A percentile compares a stretch with the other conserved stretches of the same genome.
phyloP scores from a whole-genome alignment of 176 grass and related monocot genomes.

The Dactylis glomerata region DNA sequence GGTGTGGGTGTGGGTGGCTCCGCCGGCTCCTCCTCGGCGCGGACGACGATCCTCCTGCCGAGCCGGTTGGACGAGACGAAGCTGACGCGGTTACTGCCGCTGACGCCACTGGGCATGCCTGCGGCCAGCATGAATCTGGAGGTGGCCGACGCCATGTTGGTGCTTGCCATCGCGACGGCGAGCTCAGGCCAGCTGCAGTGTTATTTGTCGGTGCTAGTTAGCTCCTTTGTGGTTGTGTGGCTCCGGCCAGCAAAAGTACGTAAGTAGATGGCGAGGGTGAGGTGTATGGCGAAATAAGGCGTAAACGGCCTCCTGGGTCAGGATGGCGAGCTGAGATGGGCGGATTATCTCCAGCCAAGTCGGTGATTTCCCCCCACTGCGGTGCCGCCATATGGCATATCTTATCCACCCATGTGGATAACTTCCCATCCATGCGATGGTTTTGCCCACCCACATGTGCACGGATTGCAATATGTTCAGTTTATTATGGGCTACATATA shows the following conservation, averaged over 20 bases:
- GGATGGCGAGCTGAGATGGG: constrained; percentile 12
- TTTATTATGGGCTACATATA: too few species aligned
- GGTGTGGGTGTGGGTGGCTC: constrained; percentile 26
- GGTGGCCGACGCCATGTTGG: constrained; percentile 76
- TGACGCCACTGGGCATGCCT: background rate
- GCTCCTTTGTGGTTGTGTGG: constrained; percentile 22
- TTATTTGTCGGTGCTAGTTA: background rate
- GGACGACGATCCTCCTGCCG: constrained; percentile 51
- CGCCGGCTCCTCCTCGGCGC: constrained; percentile 50
- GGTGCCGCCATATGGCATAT: constrained; percentile 44
- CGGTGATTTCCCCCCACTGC: constrained; percentile 42
- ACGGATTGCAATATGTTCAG: background rate
- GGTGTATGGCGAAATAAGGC: background rate
- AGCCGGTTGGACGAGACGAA: constrained; percentile 31
- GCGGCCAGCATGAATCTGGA: constrained; percentile 69
- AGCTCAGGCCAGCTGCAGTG: background rate
- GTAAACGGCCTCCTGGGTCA: background rate
- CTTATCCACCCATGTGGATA: constrained; percentile 68
- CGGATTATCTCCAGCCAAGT: constrained; percentile 50
- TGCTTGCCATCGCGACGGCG: constrained; percentile 70
- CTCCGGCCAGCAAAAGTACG: background rate
- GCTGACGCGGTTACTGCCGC: constrained; percentile 38
- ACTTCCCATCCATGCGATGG: constrained; percentile 34
- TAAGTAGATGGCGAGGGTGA: background rate
- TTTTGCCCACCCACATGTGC: constrained; percentile 5